Base-by-base conservation (phyloP, 2,329 filamentous ascomycete genomes). In the Diplodia scrobiculata region DNA sequence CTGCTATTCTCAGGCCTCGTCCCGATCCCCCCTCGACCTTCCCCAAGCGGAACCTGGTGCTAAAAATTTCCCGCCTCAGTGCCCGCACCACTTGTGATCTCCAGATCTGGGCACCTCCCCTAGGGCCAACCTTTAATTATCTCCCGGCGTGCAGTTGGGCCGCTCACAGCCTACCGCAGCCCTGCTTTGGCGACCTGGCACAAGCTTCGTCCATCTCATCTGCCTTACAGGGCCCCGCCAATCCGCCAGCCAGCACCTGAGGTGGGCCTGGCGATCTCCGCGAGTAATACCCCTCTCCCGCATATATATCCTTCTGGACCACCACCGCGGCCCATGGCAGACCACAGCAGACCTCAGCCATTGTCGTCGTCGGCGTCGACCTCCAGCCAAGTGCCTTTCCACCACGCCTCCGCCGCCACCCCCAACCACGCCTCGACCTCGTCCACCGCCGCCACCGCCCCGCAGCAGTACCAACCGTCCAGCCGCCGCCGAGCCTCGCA, bases 221-320 rank as follows among this genome's bases (percentile, higher is more conserved):
- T 66, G 54, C 65, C 55, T 54, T 65, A 65, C 63, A 65, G 52
- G 60, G 64, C 36, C 64, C 64, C 41, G 51, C 34, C 63, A 51
- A 65, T 65, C 60, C 45, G 19, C 60, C 34, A 63, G 60, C 47
- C 34, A 63, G 60, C 47, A 53, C 32, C 62, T 36, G 36, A 41
- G 34, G 64, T 66, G 64, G 64, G 54, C 54, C 65, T 66, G 54
- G 65, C 48, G 65, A 66, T 66, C 65, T 62, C 54, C 65, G 54
- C 55, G 48, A 47, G 47, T 62, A 66, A 66, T 66, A 50, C 51
- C 54, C 54, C 50, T 48, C 34, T 27, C 55, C 52, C 47, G 17
- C 58, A 66, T 66, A 66, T 66, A 62, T 66, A 66, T 54, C 55
- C 45, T 60, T 65, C 47, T 65, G 51, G 64, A 59, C 53, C 54